Evolutionary conservation across 176 grass and related monocot genomes (phyloP), one percentile per base, ranked within the genome.

Genomic region (Stipa capillata): DNA sequence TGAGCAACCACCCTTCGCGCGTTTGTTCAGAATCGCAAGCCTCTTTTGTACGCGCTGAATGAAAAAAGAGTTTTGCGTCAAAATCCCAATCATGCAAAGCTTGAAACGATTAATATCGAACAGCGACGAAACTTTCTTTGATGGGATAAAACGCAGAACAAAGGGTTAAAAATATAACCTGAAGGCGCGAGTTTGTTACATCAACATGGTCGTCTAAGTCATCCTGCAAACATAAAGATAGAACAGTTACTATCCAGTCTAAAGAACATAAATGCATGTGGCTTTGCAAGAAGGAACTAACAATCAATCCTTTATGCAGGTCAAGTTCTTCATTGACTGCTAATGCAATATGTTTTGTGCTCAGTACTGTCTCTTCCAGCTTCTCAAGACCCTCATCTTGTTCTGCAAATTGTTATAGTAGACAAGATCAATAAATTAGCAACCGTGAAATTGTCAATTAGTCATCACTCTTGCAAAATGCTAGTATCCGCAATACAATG

Each of bases 301-400:
- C 25, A 14, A 59, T 31, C 27, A 31, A 5, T 59, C 12, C 31
- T 59, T 7, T 11, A 11, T 25, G 2, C 21, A 12, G 21, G 21
- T 7, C 52, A 54, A 94, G 81, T 29, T 94, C 92, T 72, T 94
- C 92, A 49, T 94, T 89, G 66, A 94, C 92, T 55, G 92, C 89
- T 72, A 94, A 53, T 52, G 86, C 92, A 67, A 94, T 91, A 63
- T 91, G 89, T 69, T 94, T 94, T 81, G 92, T 91, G 76, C 89
- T 94, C 44, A 91, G 24, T 34, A 94, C 92, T 3, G 92, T 89
- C 69, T 91, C 80, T 68, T 94, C 92, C 65, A 94, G 71, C 89
- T 74, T 94, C 42, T 91, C 89, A 52, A 94, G 84, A 12, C 86
- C 89, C 41, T 87, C 92, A 51, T 94, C 92, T 94, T 94, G 92